Base-by-base conservation (phyloP, 768 basidiomycete genomes). In the Kwoniella newhampshirensis region DNA sequence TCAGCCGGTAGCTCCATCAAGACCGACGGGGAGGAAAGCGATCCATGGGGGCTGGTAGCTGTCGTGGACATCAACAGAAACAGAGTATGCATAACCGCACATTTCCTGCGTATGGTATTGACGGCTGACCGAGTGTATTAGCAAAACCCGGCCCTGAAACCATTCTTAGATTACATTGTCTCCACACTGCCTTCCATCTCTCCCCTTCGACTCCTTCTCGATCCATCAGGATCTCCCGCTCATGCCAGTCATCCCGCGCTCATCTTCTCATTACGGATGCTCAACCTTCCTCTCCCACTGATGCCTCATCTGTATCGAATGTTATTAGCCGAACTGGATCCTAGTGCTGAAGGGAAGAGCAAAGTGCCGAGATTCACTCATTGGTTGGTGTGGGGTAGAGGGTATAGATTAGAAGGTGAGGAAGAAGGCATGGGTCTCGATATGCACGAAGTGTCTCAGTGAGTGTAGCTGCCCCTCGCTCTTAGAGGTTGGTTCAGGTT, bases 241-340 rank as follows among this genome's bases (percentile, higher is more conserved):
- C 53, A 46, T 64, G 32, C 75, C 78, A 79, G 80, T 15, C 84
- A 87, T 59, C 83, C 94, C 43, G 94, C 90, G 1, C 81, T 96
- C 17, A 81, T 97, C 8, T 80, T 99, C 62, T 88, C 86, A 62
- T 91, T 96, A 74, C 82, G 94, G 0, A 80, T 98, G 48, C 81
- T 96, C 63, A 99, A 98, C 74, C 93, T 99, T 86, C 94, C 94
- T 0, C 87, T 91, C 13, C 90, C 97, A 66, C 84, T 92, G 32
- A 82, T 93, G 8, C 87, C 91, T 4, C 92, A 91, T 1, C 87
- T 96, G 86, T 97, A 93, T 75, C 81, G 81, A 41, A 91, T 97
- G 88, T 81, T 98, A 21, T 78, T 80, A 0, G 85, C 88, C 44
- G 94, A 99, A 74, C 79, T 96, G n/a, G 79, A 84, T 35, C 84